These are phyloP conservation scores for Phaeotremella fagi DNA, from an alignment of 768 basidiomycete genomes.

Conservation along the genomic window DNA sequence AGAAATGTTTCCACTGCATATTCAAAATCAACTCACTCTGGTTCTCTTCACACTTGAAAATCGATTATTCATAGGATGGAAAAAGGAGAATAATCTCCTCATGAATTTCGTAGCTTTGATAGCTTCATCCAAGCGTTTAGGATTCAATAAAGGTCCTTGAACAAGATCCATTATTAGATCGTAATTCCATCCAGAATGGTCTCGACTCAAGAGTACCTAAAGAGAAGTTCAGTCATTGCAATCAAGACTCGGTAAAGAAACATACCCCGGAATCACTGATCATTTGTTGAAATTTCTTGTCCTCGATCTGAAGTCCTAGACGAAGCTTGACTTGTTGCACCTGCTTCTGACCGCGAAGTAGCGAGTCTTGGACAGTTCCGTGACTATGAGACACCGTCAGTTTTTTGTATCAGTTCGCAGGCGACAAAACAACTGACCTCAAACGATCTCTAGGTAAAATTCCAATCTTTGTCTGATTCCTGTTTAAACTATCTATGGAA, in stretches of 20 bases:
- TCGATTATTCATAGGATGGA: slow-evolving; percentile 76
- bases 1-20: slow-evolving; percentile 1
- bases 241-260: background rate
- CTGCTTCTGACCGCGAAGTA: slow-evolving; percentile 80
- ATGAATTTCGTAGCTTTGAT: slow-evolving; percentile 85
- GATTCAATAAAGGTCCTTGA: slow-evolving; percentile 86
- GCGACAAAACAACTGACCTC: slow-evolving; percentile 3
- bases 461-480: slow-evolving; percentile 70
- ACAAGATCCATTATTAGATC: slow-evolving; percentile 81
- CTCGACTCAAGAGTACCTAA: slow-evolving; percentile 80
- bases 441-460: slow-evolving; percentile 15
- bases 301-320: slow-evolving; percentile 90
- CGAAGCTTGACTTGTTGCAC: slow-evolving; percentile 86
- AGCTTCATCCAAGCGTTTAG: slow-evolving; percentile 89
- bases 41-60: slow-evolving; percentile 76
- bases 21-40: slow-evolving; percentile 53
- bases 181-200: slow-evolving; percentile 87
- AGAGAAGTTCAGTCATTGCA: background rate
- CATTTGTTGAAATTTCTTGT: slow-evolving; percentile 76
- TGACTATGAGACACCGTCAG: too few species aligned
- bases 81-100: slow-evolving; percentile 85
- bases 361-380: slow-evolving; percentile 66
- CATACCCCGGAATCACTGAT: slow-evolving; percentile 80
- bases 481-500: slow-evolving; percentile 85
- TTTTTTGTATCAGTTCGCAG: too few species aligned